Base-by-base conservation (phyloP, 129 eudicot genomes). In the Heracleum sosnowskyi region DNA sequence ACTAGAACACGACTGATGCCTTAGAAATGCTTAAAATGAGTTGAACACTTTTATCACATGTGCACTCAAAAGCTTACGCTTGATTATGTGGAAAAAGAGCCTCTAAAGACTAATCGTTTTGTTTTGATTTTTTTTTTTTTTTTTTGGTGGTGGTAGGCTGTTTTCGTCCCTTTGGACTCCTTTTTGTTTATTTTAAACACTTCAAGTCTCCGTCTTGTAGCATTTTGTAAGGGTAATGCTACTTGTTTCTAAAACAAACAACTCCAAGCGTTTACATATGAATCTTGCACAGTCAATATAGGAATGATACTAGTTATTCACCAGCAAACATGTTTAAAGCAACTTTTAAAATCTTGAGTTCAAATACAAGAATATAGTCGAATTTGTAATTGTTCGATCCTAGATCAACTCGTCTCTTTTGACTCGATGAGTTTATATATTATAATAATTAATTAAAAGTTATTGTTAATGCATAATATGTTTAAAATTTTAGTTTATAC, bases 31-130 rank as follows among this genome's bases (percentile, higher is more conserved):
- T 71, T 20, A 22, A 71, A 26, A 71, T 35, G 49, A 71, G 75
- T 71, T 73, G 22, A 73, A 36, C 22, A 41, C 51, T 73, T 41
- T 10, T n/a, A 40, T 40, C 35, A 24, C 55, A 36, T 41, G 76
- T 46, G 1, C 44, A 11, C 35, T 60, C 68, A 11, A 60, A 73
- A 73, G 51, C 53, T 73, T 41, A 26, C 41, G 76, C 76, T 41
- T 41, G 76, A 73, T 73, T 73, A 40, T 73, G 22, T 73, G 53
- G 76, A 73, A 73, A 73, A 73, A 73, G 22, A 9, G 20, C 6
- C 44, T 71, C 16, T 37, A 44, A 11, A 12, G 47, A 44, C 47
- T 44, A 11, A 70, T 35, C 12, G 12, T 4, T 22, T 12, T 36
- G 44, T 18, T 70, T 37, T 11, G 44, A 20, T 17, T 69, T 5